Conservation (phyloP, 805 yeast species). For the Nakazawaea peltata region DNA sequence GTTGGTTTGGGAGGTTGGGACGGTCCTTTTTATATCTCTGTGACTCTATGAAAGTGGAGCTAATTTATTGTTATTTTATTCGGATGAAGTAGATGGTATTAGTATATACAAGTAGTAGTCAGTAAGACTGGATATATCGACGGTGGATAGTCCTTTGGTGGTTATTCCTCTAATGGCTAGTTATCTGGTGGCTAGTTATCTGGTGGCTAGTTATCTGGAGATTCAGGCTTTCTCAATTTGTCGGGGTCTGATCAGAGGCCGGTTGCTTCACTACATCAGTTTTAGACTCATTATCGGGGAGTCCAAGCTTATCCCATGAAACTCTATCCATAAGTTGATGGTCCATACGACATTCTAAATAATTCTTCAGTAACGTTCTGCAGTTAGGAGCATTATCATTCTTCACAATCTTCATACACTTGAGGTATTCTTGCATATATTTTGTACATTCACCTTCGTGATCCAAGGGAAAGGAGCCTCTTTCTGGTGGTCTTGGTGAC, state of each 20-base stretch:
- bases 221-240: no score
- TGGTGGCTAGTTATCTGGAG: no score
- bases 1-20: neutral
- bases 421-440: constrained; percentile 66
- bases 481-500: constrained; percentile 88
- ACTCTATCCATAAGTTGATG: constrained; percentile 34
- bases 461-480: constrained; percentile 94
- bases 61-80: neutral
- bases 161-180: no score
- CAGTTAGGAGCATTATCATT: constrained; percentile 92
- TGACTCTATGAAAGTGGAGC: neutral
- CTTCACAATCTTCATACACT: constrained; percentile 68
- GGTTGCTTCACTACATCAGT: no score
- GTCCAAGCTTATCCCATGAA: constrained; percentile 26
- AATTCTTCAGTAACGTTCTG: constrained; percentile 71
- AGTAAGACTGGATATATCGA: no score
- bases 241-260: no score
- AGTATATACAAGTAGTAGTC: no score
- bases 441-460: constrained; percentile 77
- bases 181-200: no score
- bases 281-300: constrained; percentile 23
- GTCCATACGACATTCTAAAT: constrained; percentile 85
- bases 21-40: neutral
- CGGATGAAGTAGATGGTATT: no score
- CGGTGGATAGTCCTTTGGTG: no score